Percentiles rank a stretch among this genome's conserved stretches.
Conservation (phyloP, 202 grass and related monocot species). For the Miscanthus sacchariflorus region DNA sequence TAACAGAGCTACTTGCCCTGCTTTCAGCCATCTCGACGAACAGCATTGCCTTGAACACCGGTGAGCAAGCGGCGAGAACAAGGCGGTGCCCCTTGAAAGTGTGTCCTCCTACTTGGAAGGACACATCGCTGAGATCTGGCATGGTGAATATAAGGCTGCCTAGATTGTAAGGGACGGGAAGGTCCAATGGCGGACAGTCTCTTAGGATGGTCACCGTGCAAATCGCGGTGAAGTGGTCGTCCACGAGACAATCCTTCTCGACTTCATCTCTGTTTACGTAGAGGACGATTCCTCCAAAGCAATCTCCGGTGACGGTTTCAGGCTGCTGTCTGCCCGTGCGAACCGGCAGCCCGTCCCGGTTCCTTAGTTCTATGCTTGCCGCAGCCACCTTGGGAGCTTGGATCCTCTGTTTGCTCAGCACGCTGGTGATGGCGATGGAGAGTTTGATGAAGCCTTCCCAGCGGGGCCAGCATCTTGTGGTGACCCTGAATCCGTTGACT, state of each 20-base stretch:
- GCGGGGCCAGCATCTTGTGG: background rate
- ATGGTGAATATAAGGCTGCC: background rate
- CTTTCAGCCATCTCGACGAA: background rate
- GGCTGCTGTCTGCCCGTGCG: background rate
- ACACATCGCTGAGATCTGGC: background rate
- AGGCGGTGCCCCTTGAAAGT: background rate
- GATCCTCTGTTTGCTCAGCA: background rate
- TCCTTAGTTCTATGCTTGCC: background rate
- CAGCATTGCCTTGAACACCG: slow-evolving; percentile 13
- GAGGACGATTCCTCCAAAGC: background rate
- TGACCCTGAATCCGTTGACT: background rate
- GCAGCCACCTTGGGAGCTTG: background rate
- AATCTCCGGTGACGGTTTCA: fast-evolving
- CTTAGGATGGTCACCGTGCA: background rate
- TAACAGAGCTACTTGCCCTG: background rate
- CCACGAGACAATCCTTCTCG: background rate
- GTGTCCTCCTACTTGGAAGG: background rate
- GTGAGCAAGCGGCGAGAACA: background rate
- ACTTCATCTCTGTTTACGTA: background rate
- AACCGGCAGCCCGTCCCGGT: background rate
- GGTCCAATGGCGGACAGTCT: background rate
- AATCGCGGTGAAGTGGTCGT: background rate
- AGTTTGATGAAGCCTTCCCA: background rate
- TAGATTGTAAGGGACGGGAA: background rate
- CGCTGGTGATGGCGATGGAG: background rate